Percentiles rank a stretch among this genome's conserved stretches.
These are phyloP conservation scores for Ceratonia siliqua DNA, from an alignment of 306 rosid species.

Conservation along the genomic window DNA sequence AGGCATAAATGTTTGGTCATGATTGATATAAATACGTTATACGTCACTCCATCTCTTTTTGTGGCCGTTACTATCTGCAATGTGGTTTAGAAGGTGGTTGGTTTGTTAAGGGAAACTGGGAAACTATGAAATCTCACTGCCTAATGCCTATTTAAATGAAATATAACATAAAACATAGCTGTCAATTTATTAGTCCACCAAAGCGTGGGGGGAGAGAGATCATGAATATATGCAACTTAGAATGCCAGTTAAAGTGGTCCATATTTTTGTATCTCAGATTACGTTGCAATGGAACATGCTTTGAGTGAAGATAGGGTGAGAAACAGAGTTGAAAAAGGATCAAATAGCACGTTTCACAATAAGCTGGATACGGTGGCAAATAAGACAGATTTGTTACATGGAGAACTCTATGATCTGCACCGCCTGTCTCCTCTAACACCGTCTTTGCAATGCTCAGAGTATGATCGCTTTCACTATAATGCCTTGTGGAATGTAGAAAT, in stretches of 20 bases:
- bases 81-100: not conserved
- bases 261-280: conserved; percentile 35
- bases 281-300: conserved; percentile 25
- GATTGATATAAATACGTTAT: too few relatives aligned
- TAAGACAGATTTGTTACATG: conserved; percentile 18
- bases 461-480: conserved; percentile 20
- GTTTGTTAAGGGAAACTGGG: not conserved
- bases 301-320: conserved; percentile 17
- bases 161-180: not conserved
- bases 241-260: not conserved
- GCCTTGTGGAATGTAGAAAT: not conserved
- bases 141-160: not conserved
- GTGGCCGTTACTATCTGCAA: not conserved
- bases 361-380: conserved; percentile 39
- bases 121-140: not conserved
- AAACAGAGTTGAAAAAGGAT: conserved; percentile 11
- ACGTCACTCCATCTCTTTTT: not conserved
- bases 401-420: conserved; percentile 30
- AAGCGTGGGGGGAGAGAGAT: not conserved
- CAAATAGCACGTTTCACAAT: conserved; percentile 26
- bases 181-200: not conserved
- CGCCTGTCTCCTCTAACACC: conserved; percentile 47
- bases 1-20: too few relatives aligned
- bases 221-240: not conserved
- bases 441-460: conserved; percentile 46